Base-by-base conservation (phyloP, 2,329 filamentous ascomycete species). In the Phaeosphaeriaceae sp. region DNA sequence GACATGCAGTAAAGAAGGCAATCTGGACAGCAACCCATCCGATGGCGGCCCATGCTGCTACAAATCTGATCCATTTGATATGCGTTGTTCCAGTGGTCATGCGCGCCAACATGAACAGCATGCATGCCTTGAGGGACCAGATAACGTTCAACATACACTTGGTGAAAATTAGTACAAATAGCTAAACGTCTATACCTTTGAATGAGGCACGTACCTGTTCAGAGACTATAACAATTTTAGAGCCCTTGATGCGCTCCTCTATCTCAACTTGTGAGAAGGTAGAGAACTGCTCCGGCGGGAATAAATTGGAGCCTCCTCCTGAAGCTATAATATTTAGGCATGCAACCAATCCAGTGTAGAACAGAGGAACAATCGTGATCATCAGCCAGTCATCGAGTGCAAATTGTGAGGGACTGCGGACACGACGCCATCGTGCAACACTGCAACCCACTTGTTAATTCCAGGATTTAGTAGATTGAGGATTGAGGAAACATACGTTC, bases 61-160 rank as follows among this genome's bases (percentile, higher is more conserved):
- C 74, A 17, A 77, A 63, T 54, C 80, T 81, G 46, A 85, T 79
- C 11, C 53, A 66, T 36, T 56, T 60, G 43, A 84, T 77, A 3
- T 66, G 52, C 9, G 47, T 56, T 32, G 81, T 72, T 48, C 78
- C 80, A 44, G 75, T 74, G 0, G 81, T 83, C 50, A 85, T 71
- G 36, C 82, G 80, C 55, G 77, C 73, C 56, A 83, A 85, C 75
- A 85, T 78, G 52, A 84, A 69, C 28, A 86, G 63, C 54, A 86
- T 73, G 58, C 83, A 85, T 7, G 74, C 68, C 64, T 86, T 86
- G 55, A 84, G 75, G 0, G 74, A 68, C 79, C 81, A 86, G 23
- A 82, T 81, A 8, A 81, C 79, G 43, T 84, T 74, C 15, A 86
- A 74, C 73, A 88, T 87, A 74, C 73, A 88, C 87, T 60, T 81